Evolutionary conservation across 108 stramenopile species (phyloP).

Genomic region (Cylindrotheca fusiformis): DNA sequence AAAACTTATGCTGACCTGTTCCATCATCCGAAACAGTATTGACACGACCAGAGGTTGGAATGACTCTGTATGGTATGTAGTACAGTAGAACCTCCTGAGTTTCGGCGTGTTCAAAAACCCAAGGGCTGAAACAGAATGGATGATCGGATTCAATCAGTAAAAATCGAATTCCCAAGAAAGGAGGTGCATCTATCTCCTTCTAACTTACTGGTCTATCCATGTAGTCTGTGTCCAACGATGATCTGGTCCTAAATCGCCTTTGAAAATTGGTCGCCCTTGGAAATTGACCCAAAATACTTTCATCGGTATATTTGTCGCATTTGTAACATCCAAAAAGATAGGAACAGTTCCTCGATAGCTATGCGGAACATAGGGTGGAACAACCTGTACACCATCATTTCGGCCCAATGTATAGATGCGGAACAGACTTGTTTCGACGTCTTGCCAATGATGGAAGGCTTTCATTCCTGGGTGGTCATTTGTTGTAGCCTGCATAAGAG

Average conservation of each 20-base stretch:
- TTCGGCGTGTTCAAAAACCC: conserved; percentile 62
- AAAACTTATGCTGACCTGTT: conserved; percentile 40
- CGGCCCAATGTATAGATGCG: conserved; percentile 55
- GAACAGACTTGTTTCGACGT: conserved; percentile 61
- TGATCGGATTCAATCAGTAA: background rate
- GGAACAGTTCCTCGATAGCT: conserved; percentile 61
- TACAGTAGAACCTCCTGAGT: conserved; percentile 36
- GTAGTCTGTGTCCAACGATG: conserved; percentile 38
- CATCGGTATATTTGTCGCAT: conserved; percentile 30
- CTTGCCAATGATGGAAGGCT: conserved; percentile 57
- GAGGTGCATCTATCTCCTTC: background rate
- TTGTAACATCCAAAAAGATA: conserved; percentile 54
- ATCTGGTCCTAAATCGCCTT: conserved; percentile 38
- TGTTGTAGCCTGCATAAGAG: conserved; percentile 1
- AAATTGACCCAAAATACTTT: conserved; percentile 77
- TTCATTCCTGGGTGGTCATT: conserved; percentile 55
- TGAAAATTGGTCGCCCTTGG: conserved; percentile 49
- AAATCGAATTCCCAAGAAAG: background rate
- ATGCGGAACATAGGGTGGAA: conserved; percentile 67
- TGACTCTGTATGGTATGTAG: conserved; percentile 69
- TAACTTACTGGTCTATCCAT: conserved; percentile 50
- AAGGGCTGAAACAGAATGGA: conserved; percentile 33
- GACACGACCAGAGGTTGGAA: conserved; percentile 39
- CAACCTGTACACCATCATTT: conserved; percentile 23
- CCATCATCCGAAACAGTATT: conserved; percentile 36